Evolutionary conservation across 192 early-diverging fungal species (phyloP).

Genomic region (Spizellomyces punctatus): DNA sequence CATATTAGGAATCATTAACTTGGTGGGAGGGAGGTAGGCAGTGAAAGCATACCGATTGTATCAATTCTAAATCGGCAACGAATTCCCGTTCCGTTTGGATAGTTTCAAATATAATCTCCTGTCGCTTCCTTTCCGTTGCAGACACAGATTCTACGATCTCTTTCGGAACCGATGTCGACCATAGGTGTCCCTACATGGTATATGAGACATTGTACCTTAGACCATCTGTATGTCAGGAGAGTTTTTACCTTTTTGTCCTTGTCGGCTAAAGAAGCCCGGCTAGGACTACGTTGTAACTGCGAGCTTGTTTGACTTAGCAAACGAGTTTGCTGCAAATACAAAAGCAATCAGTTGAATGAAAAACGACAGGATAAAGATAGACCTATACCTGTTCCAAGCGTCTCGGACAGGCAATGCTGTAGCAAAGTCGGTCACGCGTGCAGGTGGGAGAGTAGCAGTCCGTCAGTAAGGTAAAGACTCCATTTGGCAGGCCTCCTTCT

Average conservation of each 20-base stretch:
- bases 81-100: slow-evolving; percentile 91
- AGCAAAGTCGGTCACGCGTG: slow-evolving; percentile 77
- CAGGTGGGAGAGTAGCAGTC: slow-evolving; percentile 96
- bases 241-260: neutral
- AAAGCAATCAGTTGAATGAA: slow-evolving; percentile 15
- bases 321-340: slow-evolving; percentile 21
- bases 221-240: neutral
- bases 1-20: neutral
- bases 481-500: slow-evolving; percentile 62
- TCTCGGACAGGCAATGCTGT: slow-evolving; percentile 86
- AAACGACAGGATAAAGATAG: slow-evolving; percentile 25
- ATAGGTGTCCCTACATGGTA: slow-evolving; percentile 65
- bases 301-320: slow-evolving; percentile 25
- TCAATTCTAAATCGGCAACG: slow-evolving; percentile 80
- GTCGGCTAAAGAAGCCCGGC: slow-evolving; percentile 17
- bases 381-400: slow-evolving; percentile 66
- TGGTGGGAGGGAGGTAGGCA: neutral
- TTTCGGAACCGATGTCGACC: slow-evolving; percentile 81
- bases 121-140: slow-evolving; percentile 79
- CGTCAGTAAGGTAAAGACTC: slow-evolving; percentile 87
- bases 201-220: neutral
- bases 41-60: slow-evolving; percentile 59
- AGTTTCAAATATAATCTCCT: slow-evolving; percentile 92
- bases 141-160: slow-evolving; percentile 71
- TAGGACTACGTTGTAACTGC: slow-evolving; percentile 27